Conservation (phyloP, 768 basidiomycete genomes). For the Leccinum obscurum region DNA sequence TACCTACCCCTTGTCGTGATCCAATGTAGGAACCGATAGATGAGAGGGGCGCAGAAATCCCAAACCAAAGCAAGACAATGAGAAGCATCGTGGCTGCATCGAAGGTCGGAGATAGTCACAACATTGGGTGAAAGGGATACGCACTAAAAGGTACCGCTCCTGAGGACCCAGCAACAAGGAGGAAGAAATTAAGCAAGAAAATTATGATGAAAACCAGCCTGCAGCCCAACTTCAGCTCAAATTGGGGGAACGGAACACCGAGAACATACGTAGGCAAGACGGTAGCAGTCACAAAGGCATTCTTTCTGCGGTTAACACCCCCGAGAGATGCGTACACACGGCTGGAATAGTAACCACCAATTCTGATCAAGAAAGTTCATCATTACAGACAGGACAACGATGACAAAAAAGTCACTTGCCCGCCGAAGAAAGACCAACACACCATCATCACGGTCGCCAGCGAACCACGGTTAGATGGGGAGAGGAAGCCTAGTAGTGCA, state of each 20-base stretch:
- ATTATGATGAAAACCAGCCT: conserved; percentile 83
- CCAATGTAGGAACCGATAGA: conserved; percentile 86
- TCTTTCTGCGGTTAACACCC: conserved; percentile 75
- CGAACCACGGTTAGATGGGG: conserved; percentile 92
- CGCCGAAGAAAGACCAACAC: conserved; percentile 91
- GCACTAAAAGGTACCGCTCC: conserved; percentile 94
- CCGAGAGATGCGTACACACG: conserved; percentile 74
- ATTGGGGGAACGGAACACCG: background rate
- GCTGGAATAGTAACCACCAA: conserved; percentile 88
- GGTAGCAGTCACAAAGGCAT: conserved; percentile 86
- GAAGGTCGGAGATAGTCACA: conserved; percentile 1
- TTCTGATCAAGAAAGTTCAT: conserved; percentile 38
- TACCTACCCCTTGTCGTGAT: conserved; percentile 77
- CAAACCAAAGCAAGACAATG: conserved; percentile 87
- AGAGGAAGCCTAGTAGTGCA: conserved; percentile 89
- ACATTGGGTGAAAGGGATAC: conserved; percentile 12
- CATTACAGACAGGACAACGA: background rate
- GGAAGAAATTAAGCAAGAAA: conserved; percentile 89
- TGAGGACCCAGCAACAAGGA: conserved; percentile 81
- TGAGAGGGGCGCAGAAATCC: conserved; percentile 89
- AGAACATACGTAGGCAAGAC: conserved; percentile 76
- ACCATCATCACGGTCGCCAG: conserved; percentile 70
- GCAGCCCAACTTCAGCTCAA: conserved; percentile 13
- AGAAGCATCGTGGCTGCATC: conserved; percentile 75
- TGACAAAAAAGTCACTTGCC: conserved; percentile 42